Base-by-base conservation (phyloP, 2,329 filamentous ascomycete species). In the Fusarium annulatum region DNA sequence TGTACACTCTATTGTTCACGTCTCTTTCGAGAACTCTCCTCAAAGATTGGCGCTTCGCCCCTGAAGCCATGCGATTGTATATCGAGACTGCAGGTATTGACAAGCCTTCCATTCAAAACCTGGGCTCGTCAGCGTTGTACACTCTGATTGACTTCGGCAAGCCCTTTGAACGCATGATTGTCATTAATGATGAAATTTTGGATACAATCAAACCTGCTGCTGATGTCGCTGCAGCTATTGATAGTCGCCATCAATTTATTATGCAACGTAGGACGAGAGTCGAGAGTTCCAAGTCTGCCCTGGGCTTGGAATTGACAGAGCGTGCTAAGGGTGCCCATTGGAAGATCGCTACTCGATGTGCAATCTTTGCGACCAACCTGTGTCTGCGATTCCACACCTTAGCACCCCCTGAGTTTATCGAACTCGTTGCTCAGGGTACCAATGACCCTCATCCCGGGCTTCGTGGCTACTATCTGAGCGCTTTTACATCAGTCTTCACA, bases 31-130 rank as follows among this genome's bases (percentile, higher is more conserved):
- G 95, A 83, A 97, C 96, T 0, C 89, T 97, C 51, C 90, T 94
- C 52, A 92, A 93, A 61, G 95, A 99, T 81, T 99, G 97, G 97
- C 92, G 95, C 43, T 98, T 95, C 81, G 94, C 96, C 0, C 96
- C 97, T 2, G 89, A 92, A n/a, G 85, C 98, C 55, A 94, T 99
- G 85, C 91, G 92, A 60, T 87, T 96, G 14, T 99, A 97, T 83
- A 96, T 99, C 72, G 90, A 93, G 77, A 94, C 96, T 6, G 95
- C 93, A 23, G 92, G 92, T 41, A 95, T 97, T 21, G 96, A 99
- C 82, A 97, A 97, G 81, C 91, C 94, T 9, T 98, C 96, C 2
- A 96, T 99, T 45, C 96, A 99, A 81, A 95, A 93, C 76, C 88
- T 99, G 21, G 94, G 94, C 19, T 90, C 91, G 2, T 92, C 91